A percentile compares a stretch with the other conserved stretches of the same genome.
Evolutionary conservation across 371 early-diverging fungal species (phyloP).

Genomic region (Mucor saturninus): DNA sequence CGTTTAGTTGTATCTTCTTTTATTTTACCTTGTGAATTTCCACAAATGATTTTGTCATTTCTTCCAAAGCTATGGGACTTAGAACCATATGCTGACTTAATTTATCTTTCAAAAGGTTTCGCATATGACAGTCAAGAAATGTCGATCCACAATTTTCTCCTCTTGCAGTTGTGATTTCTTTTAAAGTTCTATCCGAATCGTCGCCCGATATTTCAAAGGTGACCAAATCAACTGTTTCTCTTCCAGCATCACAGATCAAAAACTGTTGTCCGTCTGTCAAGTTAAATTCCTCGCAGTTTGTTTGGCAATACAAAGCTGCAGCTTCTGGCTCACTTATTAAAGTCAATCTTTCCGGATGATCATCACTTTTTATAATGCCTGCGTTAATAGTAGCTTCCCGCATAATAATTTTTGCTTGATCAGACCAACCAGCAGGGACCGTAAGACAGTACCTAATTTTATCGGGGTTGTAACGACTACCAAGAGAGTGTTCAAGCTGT

Average conservation of each 20-base stretch:
- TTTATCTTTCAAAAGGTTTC: conserved; percentile 48
- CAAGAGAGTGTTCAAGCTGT: conserved; percentile 46
- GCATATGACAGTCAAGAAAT: conserved; percentile 58
- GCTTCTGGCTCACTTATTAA: conserved; percentile 62
- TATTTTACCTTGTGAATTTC: conserved; percentile 49
- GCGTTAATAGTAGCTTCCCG: conserved; percentile 51
- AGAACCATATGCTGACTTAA: conserved; percentile 44
- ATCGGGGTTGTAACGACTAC: conserved; percentile 45
- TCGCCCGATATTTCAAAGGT: conserved; percentile 52
- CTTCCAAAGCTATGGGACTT: conserved; percentile 49
- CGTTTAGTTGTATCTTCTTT: neutral
- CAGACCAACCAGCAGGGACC: conserved; percentile 58
- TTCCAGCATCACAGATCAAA: conserved; percentile 71
- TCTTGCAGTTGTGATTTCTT: conserved; percentile 57
- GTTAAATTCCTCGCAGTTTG: conserved; percentile 50
- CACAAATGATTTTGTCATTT: conserved; percentile 50
- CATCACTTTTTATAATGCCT: conserved; percentile 47
- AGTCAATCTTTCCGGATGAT: conserved; percentile 53
- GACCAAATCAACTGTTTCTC: conserved; percentile 68
- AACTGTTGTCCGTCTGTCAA: conserved; percentile 53
- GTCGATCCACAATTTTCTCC: conserved; percentile 63
- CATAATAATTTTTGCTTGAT: conserved; percentile 55
- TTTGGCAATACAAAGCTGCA: conserved; percentile 53
- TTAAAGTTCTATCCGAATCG: conserved; percentile 40
- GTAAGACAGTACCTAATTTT: conserved; percentile 54